phyloP scores from a whole-genome alignment of 208 protist species.

The Porcisia deanei region DNA sequence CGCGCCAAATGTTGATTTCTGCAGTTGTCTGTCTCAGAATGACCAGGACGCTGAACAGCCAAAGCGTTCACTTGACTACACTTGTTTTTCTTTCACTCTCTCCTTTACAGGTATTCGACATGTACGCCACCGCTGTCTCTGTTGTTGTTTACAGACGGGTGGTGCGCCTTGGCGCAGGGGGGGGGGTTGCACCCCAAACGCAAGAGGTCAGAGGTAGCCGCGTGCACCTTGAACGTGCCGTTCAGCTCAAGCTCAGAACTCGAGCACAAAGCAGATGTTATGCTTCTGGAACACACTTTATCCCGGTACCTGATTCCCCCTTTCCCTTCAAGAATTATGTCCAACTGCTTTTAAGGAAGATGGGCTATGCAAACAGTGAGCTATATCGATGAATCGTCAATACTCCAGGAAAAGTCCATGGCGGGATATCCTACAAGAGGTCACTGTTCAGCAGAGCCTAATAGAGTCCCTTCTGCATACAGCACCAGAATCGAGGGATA shows the following conservation, averaged over 20 bases:
- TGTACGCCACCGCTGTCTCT: background rate
- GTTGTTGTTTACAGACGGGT: background rate
- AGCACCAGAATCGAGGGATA: background rate
- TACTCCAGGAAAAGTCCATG: constrained; percentile 7
- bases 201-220: background rate
- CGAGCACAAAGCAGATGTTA: background rate
- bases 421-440: constrained; percentile 32
- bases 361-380: background rate
- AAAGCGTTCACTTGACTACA: background rate
- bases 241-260: background rate
- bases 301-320: background rate
- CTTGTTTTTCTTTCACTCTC: background rate
- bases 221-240: background rate
- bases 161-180: background rate
- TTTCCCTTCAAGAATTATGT: background rate
- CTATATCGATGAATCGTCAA: constrained; percentile 2
- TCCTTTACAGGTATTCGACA: background rate
- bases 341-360: background rate
- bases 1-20: background rate
- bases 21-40: background rate
- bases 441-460: constrained; percentile 30
- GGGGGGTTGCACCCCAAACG: background rate
- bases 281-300: too few relatives aligned
- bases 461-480: constrained; percentile 23
- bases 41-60: too few relatives aligned